Base-by-base conservation (phyloP, 2,329 filamentous ascomycete genomes). In the Cordyceps javanica region DNA sequence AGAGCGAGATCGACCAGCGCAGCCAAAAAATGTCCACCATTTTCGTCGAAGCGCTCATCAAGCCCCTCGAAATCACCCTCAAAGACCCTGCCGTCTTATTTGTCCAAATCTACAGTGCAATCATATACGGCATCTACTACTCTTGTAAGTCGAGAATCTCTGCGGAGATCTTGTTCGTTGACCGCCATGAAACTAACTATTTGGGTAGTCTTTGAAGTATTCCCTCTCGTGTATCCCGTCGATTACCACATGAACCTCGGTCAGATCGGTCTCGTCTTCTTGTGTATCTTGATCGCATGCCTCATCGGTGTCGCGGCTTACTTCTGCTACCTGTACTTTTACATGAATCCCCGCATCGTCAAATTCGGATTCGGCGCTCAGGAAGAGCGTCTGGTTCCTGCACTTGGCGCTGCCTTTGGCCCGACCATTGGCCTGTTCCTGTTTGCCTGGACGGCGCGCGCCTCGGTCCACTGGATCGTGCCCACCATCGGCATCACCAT, bases 1-100 rank as follows among this genome's bases (percentile, higher is more conserved):
- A 87, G 66, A 81, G 78, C 55, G 86, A 89, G 68, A 83, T 89
- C 60, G 80, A 86, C 64, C 80, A 84, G 68, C 73, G 71, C n/a
- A 75, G 78, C 61, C 73, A 83, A 63, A 79, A 72, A 48, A 68
- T 77, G 3, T 68, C 68, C 5, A 70, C 74, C 14, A 70, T 85
- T 26, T 68, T 80, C 23, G 58, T 77, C 42, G 79, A 86, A 38
- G 80, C 83, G 0, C 73, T 89, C 21, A 78, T 85, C 69, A 82
- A 82, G 69, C 85, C 84, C 2, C 69, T 81, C 14, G 77, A 83
- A 68, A 82, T 87, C 63, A 83, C 77, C 7, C 61, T 85, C 66
- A 80, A 82, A 65, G 83, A 86, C 58, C 84, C 84, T 0, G 80
- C 83, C 13, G 78, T 88, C 62, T 68, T 83, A 59, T 86, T 87